Evolutionary conservation across 2,329 filamentous ascomycete species (phyloP).

Genomic region (Dryadomyces quercus-mongolicae): DNA sequence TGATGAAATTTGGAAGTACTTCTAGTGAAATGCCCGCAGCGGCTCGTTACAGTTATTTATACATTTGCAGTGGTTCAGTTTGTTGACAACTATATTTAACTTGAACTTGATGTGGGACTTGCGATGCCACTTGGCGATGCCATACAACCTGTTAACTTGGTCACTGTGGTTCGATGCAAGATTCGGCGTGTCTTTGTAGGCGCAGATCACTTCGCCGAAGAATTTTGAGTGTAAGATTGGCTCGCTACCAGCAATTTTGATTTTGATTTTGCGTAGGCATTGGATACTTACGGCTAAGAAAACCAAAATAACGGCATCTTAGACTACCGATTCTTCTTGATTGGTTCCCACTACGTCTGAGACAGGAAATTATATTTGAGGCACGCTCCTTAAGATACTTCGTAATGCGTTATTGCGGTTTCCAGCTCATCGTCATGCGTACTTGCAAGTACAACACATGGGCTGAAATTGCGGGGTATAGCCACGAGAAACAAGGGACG

Average conservation of each 20-base stretch:
- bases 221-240: neutral
- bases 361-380: too few relatives aligned
- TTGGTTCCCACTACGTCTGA: too few relatives aligned
- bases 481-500: too few relatives aligned
- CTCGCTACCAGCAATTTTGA: constrained; percentile 1
- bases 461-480: neutral
- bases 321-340: too few relatives aligned
- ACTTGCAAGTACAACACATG: too few relatives aligned
- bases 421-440: neutral
- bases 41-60: neutral
- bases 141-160: neutral
- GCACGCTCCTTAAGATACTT: too few relatives aligned
- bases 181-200: neutral
- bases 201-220: neutral
- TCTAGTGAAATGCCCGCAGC: constrained; percentile 1
- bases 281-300: neutral
- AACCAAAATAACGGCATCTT: neutral
- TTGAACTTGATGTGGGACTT: constrained; percentile 1
- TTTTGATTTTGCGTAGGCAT: neutral
- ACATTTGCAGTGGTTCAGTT: neutral
- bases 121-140: neutral
- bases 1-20: constrained; percentile 1
- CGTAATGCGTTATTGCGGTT: too few relatives aligned
- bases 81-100: constrained; percentile 1
- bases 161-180: neutral